A percentile compares a stretch with the other conserved stretches of the same genome.
phyloP scores from a whole-genome alignment of 1,284 basidiomycete genomes.

The Marasmius oreades region DNA sequence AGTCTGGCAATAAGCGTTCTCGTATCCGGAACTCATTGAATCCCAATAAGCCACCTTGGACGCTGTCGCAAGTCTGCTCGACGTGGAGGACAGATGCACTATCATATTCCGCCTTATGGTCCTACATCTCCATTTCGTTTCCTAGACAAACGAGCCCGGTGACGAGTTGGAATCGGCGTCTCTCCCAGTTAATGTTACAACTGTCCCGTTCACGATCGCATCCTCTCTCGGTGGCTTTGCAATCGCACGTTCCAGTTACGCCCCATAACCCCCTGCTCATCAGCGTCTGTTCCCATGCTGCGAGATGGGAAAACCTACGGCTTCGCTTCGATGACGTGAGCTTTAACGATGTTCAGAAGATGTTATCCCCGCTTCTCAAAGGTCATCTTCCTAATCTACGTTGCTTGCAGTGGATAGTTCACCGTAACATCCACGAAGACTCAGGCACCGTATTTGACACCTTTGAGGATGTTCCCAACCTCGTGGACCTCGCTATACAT shows the following conservation, averaged over 20 bases:
- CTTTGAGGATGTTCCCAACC: background rate
- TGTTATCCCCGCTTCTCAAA: background rate
- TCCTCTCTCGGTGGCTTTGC: background rate
- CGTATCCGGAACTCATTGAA: background rate
- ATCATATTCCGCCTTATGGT: background rate
- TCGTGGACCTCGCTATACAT: background rate
- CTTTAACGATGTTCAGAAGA: background rate
- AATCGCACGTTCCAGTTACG: background rate
- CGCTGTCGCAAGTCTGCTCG: background rate
- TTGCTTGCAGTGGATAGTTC: background rate
- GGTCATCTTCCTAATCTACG: background rate
- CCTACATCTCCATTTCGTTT: background rate
- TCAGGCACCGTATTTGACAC: background rate
- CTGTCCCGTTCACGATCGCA: background rate
- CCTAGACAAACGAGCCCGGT: background rate
- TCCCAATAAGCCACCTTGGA: background rate
- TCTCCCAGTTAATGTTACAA: background rate
- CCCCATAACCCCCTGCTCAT: background rate
- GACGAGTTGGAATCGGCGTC: background rate
- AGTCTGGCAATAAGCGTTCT: background rate
- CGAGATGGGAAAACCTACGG: background rate
- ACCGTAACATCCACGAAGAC: too few relatives aligned
- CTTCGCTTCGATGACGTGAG: background rate
- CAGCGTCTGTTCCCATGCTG: background rate
- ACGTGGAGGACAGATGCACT: background rate